A percentile compares a stretch with the other conserved stretches of the same genome.
These are phyloP conservation scores for Chaetomium tenue DNA, from an alignment of 495 filamentous ascomycete genomes.

Conservation along the genomic window DNA sequence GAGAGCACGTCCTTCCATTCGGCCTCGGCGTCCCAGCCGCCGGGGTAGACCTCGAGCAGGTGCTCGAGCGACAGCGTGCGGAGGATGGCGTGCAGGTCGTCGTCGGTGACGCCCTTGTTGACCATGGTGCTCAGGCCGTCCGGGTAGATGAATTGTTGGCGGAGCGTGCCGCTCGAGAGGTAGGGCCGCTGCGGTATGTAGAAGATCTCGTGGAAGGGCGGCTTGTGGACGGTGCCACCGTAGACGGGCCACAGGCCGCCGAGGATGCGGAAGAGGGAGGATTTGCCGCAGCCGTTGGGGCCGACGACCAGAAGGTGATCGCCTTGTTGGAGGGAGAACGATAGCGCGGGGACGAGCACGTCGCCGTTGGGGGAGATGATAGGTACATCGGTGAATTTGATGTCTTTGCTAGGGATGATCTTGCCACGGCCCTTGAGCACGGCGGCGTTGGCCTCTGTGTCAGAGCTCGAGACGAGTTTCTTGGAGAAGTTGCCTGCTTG, in stretches of 20 bases:
- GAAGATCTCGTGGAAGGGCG: conserved; percentile 86
- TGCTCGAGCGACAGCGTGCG: conserved; percentile 75
- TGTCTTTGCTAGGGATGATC: conserved; percentile 73
- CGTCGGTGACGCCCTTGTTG: conserved; percentile 76
- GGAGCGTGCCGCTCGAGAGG: conserved; percentile 78
- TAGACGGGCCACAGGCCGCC: conserved; percentile 99
- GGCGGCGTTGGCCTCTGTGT: conserved; percentile 70
- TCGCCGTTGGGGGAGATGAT: conserved; percentile 97
- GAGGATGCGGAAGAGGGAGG: conserved; percentile 89
- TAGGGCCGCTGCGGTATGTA: conserved; percentile 98
- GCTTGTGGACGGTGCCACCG: conserved; percentile 87
- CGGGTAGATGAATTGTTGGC: conserved; percentile 96
- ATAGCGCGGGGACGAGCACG: conserved; percentile 76
- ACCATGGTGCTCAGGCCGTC: conserved; percentile 86
- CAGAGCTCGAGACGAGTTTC: conserved; percentile 86
- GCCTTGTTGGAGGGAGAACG: conserved; percentile 79
- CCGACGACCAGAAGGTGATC: conserved; percentile 94
- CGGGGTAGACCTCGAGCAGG: conserved; percentile 73
- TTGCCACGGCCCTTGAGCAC: conserved; percentile 76
- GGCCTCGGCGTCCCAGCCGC: conserved; percentile 89
- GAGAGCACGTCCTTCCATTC: conserved; percentile 94
- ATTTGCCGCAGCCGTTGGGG: conserved; percentile 96
- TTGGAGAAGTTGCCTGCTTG: conserved; percentile 87
- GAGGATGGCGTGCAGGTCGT: conserved; percentile 74
- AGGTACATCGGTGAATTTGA: conserved; percentile 88